These are phyloP conservation scores for Beta lomatogona DNA, from an alignment of 179 eudicot species.

Conservation along the genomic window DNA sequence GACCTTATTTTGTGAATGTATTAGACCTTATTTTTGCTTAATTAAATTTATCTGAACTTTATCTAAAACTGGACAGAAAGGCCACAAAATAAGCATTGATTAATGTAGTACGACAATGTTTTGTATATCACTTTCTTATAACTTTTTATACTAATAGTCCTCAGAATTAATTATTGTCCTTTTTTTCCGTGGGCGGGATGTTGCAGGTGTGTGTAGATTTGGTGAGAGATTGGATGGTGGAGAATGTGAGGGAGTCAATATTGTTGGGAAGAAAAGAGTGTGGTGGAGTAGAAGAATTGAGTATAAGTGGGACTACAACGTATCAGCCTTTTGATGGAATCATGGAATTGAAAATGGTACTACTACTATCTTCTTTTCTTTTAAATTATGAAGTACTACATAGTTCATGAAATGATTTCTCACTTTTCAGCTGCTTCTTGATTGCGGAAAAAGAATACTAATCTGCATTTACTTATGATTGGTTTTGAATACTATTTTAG, in stretches of 20 bases:
- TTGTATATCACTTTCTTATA: too few relatives aligned
- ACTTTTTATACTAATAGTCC: too few relatives aligned
- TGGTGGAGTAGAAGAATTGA: constrained; percentile 34
- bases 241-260: constrained; percentile 40
- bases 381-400: too few relatives aligned
- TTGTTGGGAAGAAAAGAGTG: constrained; percentile 13
- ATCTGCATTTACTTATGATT: constrained; percentile 22
- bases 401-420: constrained; percentile 18
- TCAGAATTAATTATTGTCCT: background rate
- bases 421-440: constrained; percentile 13
- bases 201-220: constrained; percentile 79
- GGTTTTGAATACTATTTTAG: background rate
- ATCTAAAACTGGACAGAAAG: too few relatives aligned
- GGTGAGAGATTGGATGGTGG: constrained; percentile 70
- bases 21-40: too few relatives aligned
- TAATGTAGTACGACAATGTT: too few relatives aligned
- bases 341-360: constrained; percentile 71
- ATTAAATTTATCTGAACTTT: too few relatives aligned
- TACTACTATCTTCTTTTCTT: background rate
- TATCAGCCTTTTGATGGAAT: constrained; percentile 82
- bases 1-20: too few relatives aligned
- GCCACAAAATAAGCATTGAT: too few relatives aligned
- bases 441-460: background rate
- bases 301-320: constrained; percentile 55
- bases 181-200: constrained; percentile 12